phyloP scores from a whole-genome alignment of 257 asterid genomes.

The Salvia miltiorrhiza region DNA sequence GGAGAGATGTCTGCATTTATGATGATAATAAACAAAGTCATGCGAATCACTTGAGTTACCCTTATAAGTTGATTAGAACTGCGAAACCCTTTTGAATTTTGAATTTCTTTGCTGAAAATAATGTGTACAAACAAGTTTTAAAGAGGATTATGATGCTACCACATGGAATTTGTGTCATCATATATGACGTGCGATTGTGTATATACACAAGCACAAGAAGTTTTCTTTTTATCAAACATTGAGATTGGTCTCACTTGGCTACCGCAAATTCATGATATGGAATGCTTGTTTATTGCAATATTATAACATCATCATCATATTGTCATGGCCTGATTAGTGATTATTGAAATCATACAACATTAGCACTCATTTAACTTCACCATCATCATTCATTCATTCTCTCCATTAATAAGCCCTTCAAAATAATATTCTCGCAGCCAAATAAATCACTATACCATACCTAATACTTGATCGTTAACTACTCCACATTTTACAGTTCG shows the following conservation, averaged over 20 bases:
- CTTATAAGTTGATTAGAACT: neutral
- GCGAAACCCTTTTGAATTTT: neutral
- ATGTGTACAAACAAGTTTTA: too few relatives aligned
- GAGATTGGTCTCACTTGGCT: conserved; percentile 14
- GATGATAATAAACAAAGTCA: conserved; percentile 10
- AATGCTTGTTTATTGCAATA: neutral
- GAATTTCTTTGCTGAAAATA: neutral
- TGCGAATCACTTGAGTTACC: neutral
- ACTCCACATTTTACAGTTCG: neutral
- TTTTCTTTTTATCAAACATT: neutral
- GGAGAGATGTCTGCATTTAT: conserved; percentile 2
- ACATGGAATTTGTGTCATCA: too few relatives aligned
- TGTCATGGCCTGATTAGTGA: conserved; percentile 16
- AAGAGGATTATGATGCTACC: too few relatives aligned
- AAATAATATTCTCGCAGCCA: neutral
- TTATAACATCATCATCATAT: conserved; percentile 18
- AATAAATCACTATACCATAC: neutral
- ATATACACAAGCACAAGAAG: too few relatives aligned
- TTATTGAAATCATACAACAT: conserved; percentile 16
- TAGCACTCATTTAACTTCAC: conserved; percentile 5
- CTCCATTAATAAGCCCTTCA: neutral
- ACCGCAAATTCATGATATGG: neutral
- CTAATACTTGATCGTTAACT: neutral
- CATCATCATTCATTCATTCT: neutral
- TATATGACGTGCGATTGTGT: too few relatives aligned